phyloP scores from a whole-genome alignment of 1,139 yeast genomes.

The Meyerozyma carpophila region DNA sequence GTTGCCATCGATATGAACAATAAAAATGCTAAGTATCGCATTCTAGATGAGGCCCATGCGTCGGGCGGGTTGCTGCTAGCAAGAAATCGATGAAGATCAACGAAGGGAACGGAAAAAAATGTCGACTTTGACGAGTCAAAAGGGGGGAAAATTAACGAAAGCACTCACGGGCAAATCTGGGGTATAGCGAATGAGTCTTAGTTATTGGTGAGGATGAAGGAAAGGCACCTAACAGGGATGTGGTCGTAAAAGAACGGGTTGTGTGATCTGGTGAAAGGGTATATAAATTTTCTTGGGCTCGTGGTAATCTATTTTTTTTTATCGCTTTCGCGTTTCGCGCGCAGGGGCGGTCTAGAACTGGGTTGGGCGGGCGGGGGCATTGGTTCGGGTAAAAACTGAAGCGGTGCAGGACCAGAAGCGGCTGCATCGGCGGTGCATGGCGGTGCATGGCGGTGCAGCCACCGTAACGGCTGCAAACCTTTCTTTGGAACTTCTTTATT shows the following conservation, averaged over 20 bases:
- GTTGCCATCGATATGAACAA: not conserved
- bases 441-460: not conserved
- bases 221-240: not conserved
- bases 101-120: not conserved
- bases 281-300: not conserved
- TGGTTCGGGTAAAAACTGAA: not conserved
- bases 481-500: not conserved
- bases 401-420: not conserved
- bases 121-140: too few relatives aligned
- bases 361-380: not conserved
- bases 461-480: not conserved
- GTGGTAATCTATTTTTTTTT: not conserved
- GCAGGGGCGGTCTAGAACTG: not conserved
- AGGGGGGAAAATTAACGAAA: not conserved
- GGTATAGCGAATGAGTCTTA: not conserved
- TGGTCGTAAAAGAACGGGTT: not conserved
- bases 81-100: not conserved
- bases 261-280: not conserved
- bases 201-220: not conserved
- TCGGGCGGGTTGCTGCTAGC: not conserved
- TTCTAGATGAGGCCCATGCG: not conserved
- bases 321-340: conserved; percentile 1
- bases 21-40: not conserved
- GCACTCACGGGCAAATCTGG: not conserved
- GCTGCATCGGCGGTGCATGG: too few relatives aligned